phyloP scores from a whole-genome alignment of 495 filamentous ascomycete species.

The Penicillium parvum region DNA sequence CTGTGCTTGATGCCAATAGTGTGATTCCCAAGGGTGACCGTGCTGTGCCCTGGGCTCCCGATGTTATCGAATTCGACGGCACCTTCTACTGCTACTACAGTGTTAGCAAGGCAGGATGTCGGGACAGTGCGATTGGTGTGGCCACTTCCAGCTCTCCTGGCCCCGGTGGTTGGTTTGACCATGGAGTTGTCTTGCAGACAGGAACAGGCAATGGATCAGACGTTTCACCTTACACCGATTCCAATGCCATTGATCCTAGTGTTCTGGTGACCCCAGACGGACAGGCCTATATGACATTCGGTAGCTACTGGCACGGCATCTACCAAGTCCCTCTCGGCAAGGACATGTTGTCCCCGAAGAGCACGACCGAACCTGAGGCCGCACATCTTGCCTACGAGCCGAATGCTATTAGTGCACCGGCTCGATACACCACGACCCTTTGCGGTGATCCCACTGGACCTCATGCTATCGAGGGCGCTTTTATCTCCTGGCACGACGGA shows the following conservation, averaged over 20 bases:
- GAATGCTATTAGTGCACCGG: constrained; percentile 14
- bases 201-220: constrained; percentile 39
- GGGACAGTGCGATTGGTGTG: constrained; percentile 65
- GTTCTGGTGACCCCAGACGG: constrained; percentile 45
- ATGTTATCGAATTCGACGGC: constrained; percentile 49
- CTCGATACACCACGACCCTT: constrained; percentile 22
- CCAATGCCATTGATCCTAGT: constrained; percentile 73
- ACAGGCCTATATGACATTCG: constrained; percentile 57
- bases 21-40: constrained; percentile 41
- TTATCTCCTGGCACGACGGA: constrained; percentile 48
- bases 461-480: constrained; percentile 45
- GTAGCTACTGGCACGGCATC: constrained; percentile 69
- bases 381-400: constrained; percentile 36
- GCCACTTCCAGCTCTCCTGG: constrained; percentile 62
- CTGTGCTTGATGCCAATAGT: constrained; percentile 32
- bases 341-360: constrained; percentile 31
- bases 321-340: constrained; percentile 56
- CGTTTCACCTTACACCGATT: constrained; percentile 46
- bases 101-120: constrained; percentile 62
- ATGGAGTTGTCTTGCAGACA: constrained; percentile 40
- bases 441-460: constrained; percentile 36
- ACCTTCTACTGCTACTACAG: constrained; percentile 73
- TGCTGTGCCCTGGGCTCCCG: constrained; percentile 54
- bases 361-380: constrained; percentile 25
- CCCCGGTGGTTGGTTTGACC: constrained; percentile 53